Base-by-base conservation (phyloP, 2,329 filamentous ascomycete genomes). In the Fusarium paranaense region DNA sequence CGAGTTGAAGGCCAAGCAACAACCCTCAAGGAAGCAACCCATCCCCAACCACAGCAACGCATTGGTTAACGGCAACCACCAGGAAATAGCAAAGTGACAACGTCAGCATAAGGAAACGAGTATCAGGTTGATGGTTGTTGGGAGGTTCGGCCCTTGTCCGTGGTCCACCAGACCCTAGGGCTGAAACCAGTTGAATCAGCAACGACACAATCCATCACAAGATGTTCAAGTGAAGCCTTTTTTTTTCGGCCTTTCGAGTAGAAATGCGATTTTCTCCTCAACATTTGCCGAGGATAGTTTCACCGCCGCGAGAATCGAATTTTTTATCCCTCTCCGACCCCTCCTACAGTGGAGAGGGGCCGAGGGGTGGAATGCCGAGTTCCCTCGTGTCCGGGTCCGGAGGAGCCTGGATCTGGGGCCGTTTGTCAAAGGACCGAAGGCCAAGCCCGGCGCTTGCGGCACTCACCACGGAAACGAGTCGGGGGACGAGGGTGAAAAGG, bases 391-490 rank as follows among this genome's bases (percentile, higher is more conserved):
- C 47, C 37, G 62, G 54, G 50, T 52, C 52, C 33, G 62, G 64
- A 45, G 52, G 62, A 62, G 69, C 57, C 33, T 33, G 63, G 62
- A 62, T 60, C 57, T 64, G 59, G 65, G 67, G 64, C 33, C 54
- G 64, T 67, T 38, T 33, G 38, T 45, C 22, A 73, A 63, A 70
- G 62, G 65, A 64, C 68, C 75, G 62, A 62, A 71, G 38, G 64
- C 62, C 38, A 70, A 66, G 62, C 38, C 47, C 66, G 52, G 54
- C 38, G 30, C 54, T 47, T 64, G 50, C 56, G 61, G 56, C 61
- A 50, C 61, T 78, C 69, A 72, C 64, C 70, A 59, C 37, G 56
- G 62, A 64, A 68, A 71, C 72, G 74, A 60, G 62, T 60, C 50
- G 35, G 27, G 33, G 56, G 62, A 73, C 61, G 67, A 62, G 72